Evolutionary conservation across 2,329 filamentous ascomycete species (phyloP).

Genomic region (Penicillium sp.): DNA sequence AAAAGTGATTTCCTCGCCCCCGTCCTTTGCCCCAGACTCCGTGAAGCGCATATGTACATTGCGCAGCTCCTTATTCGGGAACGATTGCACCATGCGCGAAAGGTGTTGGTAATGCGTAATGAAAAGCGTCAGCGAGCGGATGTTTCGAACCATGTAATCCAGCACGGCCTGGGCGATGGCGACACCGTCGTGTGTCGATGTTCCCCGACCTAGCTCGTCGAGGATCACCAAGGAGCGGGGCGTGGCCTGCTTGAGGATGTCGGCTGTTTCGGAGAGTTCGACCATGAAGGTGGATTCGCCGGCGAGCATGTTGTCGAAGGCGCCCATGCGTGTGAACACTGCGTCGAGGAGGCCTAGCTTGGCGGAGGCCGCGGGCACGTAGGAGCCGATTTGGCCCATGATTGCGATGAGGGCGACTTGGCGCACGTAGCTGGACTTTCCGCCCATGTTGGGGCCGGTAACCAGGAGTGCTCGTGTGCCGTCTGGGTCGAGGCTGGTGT

Average conservation of each 20-base stretch:
- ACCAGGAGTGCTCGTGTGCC: conserved; percentile 76
- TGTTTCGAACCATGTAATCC: conserved; percentile 75
- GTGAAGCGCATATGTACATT: conserved; percentile 96
- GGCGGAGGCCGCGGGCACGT: conserved; percentile 78
- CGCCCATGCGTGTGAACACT: conserved; percentile 93
- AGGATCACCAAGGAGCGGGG: conserved; percentile 84
- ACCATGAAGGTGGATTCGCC: conserved; percentile 98
- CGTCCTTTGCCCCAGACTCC: conserved; percentile 58
- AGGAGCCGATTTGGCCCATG: conserved; percentile 92
- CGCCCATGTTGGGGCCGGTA: conserved; percentile 98
- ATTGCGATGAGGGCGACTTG: conserved; percentile 88
- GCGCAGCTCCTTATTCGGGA: conserved; percentile 65
- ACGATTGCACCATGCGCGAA: conserved; percentile 69
- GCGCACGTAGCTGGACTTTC: conserved; percentile 96
- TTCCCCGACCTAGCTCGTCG: conserved; percentile 91
- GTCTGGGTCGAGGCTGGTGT: conserved; percentile 69
- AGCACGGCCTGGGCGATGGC: conserved; percentile 93
- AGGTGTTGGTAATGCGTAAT: conserved; percentile 97
- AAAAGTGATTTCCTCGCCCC: conserved; percentile 83
- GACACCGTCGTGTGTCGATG: conserved; percentile 91
- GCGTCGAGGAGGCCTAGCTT: conserved; percentile 82
- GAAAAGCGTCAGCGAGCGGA: conserved; percentile 81
- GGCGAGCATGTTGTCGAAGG: conserved; percentile 92
- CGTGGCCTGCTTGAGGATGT: conserved; percentile 87
- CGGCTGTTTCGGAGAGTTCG: conserved; percentile 86